phyloP scores from a whole-genome alignment of 495 filamentous ascomycete genomes.

The Penicillium mononematosum region DNA sequence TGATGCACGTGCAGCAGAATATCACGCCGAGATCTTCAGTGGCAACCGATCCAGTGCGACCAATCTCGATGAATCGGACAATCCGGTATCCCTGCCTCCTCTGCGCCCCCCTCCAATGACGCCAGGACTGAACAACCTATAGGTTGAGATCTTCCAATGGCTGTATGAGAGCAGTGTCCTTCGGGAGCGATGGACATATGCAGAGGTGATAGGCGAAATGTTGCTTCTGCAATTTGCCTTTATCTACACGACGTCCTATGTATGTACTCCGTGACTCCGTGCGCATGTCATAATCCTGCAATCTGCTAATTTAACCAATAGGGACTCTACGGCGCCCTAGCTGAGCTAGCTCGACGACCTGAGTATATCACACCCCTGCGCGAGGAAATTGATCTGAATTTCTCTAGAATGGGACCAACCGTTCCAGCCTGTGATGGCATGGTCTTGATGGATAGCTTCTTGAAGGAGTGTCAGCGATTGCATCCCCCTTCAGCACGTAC shows the following conservation, averaged over 20 bases:
- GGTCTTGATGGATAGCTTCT: constrained; percentile 29
- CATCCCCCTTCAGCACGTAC: constrained; percentile 29
- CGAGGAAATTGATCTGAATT: constrained; percentile 20
- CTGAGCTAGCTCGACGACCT: constrained; percentile 26
- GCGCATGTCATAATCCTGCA: not conserved
- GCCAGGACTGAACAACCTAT: not conserved
- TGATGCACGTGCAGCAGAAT: constrained; percentile 24
- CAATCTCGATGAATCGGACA: constrained; percentile 2
- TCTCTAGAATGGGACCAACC: constrained; percentile 15
- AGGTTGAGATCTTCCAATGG: constrained; percentile 31
- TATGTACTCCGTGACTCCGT: not conserved
- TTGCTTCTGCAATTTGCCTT: constrained; percentile 30
- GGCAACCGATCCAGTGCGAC: not conserved
- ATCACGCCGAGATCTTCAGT: constrained; percentile 17
- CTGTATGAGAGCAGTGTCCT: constrained; percentile 23
- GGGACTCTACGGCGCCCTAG: constrained; percentile 25
- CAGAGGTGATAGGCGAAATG: constrained; percentile 29
- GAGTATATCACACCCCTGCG: constrained; percentile 30
- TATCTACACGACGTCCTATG: constrained; percentile 30
- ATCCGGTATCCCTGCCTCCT: constrained; percentile 16
- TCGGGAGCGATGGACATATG: constrained; percentile 24
- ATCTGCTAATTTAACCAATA: constrained; percentile 4
- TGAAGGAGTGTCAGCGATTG: constrained; percentile 33
- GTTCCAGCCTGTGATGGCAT: constrained; percentile 20
- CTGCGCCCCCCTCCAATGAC: not conserved